Evolutionary conservation across 441 rosid genomes (phyloP).

Genomic region (Populus hybrid): DNA sequence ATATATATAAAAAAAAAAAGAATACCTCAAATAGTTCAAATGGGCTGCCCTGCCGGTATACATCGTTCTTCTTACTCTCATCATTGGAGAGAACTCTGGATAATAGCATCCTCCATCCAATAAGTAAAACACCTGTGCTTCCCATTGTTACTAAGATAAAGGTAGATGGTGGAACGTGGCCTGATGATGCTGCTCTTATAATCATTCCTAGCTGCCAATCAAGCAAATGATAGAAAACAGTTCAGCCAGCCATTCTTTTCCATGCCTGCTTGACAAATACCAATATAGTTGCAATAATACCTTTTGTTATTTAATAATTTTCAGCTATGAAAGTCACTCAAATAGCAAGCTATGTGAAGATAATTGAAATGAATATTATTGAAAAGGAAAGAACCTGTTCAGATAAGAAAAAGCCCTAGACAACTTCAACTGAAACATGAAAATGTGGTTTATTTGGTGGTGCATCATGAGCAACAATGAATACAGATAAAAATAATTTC

Average conservation of each 20-base stretch:
- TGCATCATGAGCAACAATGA: background rate
- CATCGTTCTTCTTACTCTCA: constrained; percentile 58
- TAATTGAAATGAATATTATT: background rate
- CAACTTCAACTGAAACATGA: background rate
- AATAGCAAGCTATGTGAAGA: background rate
- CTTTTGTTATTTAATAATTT: background rate
- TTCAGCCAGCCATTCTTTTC: constrained; percentile 7
- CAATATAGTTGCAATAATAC: background rate
- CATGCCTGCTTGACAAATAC: background rate
- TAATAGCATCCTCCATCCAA: background rate
- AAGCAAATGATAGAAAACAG: constrained; percentile 16
- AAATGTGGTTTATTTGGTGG: background rate
- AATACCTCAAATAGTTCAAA: constrained; percentile 88
- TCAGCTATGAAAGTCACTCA: background rate
- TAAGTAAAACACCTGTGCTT: constrained; percentile 12
- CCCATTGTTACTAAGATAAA: constrained; percentile 83
- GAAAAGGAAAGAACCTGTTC: background rate
- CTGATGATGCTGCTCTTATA: constrained; percentile 23
- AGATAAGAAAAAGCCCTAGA: background rate
- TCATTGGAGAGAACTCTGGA: background rate
- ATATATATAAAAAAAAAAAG: constrained; percentile 4
- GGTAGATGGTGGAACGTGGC: constrained; percentile 35
- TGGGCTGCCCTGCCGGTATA: constrained; percentile 69
- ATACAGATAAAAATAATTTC: background rate
- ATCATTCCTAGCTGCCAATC: constrained; percentile 61